Conservation (phyloP, 371 early-diverging fungal genomes). For the Rhizopus stolonifer region DNA sequence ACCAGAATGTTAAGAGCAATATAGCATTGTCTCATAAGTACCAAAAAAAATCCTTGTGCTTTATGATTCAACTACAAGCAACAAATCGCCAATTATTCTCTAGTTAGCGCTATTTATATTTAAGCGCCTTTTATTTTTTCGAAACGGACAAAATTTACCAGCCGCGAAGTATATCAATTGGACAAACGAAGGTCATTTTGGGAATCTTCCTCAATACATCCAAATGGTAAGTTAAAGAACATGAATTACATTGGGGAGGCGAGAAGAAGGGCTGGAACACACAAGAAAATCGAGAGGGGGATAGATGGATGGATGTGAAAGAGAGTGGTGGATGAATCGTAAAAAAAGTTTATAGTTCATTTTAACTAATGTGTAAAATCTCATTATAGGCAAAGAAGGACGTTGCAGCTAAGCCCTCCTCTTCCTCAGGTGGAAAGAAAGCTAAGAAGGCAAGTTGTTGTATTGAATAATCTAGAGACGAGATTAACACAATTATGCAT, state of each 20-base stretch:
- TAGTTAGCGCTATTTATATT: not conserved
- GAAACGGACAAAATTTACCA: not conserved
- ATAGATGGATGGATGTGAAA: conserved; percentile 10
- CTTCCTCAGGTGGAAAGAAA: conserved; percentile 83
- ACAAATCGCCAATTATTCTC: no score
- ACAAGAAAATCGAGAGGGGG: not conserved
- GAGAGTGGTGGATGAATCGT: not conserved
- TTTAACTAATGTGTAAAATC: not conserved
- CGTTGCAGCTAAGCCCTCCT: conserved; percentile 69
- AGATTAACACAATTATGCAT: not conserved
- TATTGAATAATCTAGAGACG: not conserved
- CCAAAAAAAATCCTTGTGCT: no score
- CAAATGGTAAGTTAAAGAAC: conserved; percentile 20
- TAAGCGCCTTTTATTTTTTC: not conserved
- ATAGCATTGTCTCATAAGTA: no score
- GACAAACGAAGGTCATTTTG: conserved; percentile 6
- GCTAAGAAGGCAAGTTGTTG: conserved; percentile 63
- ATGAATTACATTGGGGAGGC: not conserved
- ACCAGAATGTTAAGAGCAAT: no score
- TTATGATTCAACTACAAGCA: no score
- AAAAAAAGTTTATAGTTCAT: not conserved
- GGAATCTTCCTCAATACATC: conserved; percentile 28
- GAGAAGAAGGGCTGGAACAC: not conserved
- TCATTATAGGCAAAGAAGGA: conserved; percentile 60
- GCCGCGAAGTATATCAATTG: conserved; percentile 6